phyloP scores from a whole-genome alignment of 164 flowering plant species.

The Aristolochia fimbriata region DNA sequence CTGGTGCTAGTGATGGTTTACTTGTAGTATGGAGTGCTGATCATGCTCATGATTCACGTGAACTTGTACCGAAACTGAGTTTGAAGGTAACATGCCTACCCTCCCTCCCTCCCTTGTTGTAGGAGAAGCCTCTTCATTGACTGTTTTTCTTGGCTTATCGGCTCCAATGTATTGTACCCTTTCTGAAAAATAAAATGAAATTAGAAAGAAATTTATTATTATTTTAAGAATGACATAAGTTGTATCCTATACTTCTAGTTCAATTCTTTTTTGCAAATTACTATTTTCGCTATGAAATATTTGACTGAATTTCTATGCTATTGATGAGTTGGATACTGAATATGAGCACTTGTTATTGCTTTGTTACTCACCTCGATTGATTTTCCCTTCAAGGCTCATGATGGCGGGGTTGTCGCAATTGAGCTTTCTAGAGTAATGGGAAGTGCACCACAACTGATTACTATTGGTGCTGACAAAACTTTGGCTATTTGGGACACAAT shows the following conservation, averaged over 20 bases:
- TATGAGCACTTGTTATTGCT: slow-evolving; percentile 3
- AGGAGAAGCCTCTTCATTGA: too few species aligned
- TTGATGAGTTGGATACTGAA: not conserved
- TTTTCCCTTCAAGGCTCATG: slow-evolving; percentile 67
- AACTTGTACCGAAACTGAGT: slow-evolving; percentile 94
- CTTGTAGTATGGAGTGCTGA: slow-evolving; percentile 97
- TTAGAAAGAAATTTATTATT: too few species aligned
- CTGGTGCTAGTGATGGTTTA: slow-evolving; percentile 95
- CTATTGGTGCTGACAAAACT: slow-evolving; percentile 94
- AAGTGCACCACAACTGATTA: slow-evolving; percentile 85
- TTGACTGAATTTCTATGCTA: too few species aligned
- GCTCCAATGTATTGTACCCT: too few species aligned
- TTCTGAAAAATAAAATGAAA: too few species aligned
- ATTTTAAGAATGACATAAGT: not conserved
- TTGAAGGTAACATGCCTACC: slow-evolving; percentile 43
- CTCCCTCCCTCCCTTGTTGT: too few species aligned
- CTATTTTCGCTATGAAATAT: too few species aligned
- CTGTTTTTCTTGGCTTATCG: too few species aligned
- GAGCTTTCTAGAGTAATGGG: slow-evolving; percentile 94
- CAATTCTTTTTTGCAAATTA: not conserved
- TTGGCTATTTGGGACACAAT: slow-evolving; percentile 98
- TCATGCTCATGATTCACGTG: slow-evolving; percentile 91
- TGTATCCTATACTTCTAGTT: not conserved
- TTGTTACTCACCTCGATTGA: not conserved
- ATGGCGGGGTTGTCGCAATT: slow-evolving; percentile 95